Evolutionary conservation across 2,329 filamentous ascomycete genomes (phyloP), one percentile per base, ranked within the genome.

Genomic region (Tympanopsis confertula): DNA sequence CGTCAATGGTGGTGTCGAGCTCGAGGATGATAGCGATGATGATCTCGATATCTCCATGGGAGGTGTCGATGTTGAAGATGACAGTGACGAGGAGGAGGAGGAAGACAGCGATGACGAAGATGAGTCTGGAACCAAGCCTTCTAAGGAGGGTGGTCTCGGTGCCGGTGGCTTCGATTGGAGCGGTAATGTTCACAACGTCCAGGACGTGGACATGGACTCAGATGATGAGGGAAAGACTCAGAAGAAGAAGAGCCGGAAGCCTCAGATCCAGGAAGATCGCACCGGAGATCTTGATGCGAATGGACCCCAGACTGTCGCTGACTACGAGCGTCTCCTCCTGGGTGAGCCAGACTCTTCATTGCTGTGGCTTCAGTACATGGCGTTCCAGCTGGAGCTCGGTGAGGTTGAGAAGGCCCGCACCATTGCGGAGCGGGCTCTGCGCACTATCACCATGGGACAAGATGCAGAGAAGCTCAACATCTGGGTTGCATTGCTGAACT

Each of bases 281-380:
- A 98, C 89, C 4, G 91, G 83, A n/a, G 85, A 94, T 49, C 74
- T 98, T 10, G 87, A 95, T 55, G 78, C 74, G 35, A 77, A 88
- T 48, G 89, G 89, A 0, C 91, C 91, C 2, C 87, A 93, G 55
- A 89, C 86, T 1, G 74, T 85, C 13, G 85, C 83, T 44, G 93
- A 98, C 59, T 98, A 87, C 57, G 93, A 98, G 62, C 82, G 91
- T 47, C 78, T 95, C 18, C 74, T 98, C 30, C 75, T 98, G 17
- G 86, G 87, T 39, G 84, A 94, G 55, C 87, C 91, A 2, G 87
- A 96, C 61, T 89, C 85, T n/a, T 93, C 89, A 1, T 69, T 82
- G 43, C 72, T 96, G 19, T 98, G 91, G 91, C 85, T 95, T 39
- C 76, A 86, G 46, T 98, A 98, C 63, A 96, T 98, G 86, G 87